Evolutionary conservation across 768 basidiomycete genomes (phyloP), one percentile per base, ranked within the genome.

Genomic region (Asterophora parasitica): DNA sequence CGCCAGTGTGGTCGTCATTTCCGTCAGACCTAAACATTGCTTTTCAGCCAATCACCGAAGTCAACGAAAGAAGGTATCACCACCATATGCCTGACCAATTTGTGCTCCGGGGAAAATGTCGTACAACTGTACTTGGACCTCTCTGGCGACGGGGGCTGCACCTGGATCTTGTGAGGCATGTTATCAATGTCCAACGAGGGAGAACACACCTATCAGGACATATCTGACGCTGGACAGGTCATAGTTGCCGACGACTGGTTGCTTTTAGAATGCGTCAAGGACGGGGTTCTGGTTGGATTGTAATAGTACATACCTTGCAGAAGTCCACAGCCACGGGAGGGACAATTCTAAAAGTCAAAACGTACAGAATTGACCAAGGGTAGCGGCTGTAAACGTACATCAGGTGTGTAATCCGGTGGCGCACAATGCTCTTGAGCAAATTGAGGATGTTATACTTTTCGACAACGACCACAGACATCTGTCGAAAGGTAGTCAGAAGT

Each of bases 81-180:
- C 48, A 79, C 81, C 81, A 59, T 82, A 83, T 12, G 73, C 75
- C 58, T 83, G 82, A n/a, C 78, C 80, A n/a, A 83, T 70, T 46
- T 66, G 64, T 1, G 72, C 71, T 12, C 67, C 54, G 0, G 82
- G 82, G 28, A 83, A 73, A 28, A 75, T 52, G 32, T 68, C 60
- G 13, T 59, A 57, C 19, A 81, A 64, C 53, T 69, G 70, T 28
- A 68, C 59, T 51, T 74, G 78, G n/a, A 79, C 57, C 51, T 81
- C 76, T 26, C 61, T 53, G 0, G 78, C 73, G 37, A 83, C 68
- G 36, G 83, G 82, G 7, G 82, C 83, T 19, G 83, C 82, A 17
- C 82, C 81, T 54, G 57, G 51, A 52, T 61, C 66, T 16, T 34
- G 35, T 28, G 13, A 47, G 30, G 15, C 42, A 3, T 6, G 27